These are phyloP conservation scores for Paraphaeosphaeria minitans DNA, from an alignment of 2,329 filamentous ascomycete species.

Conservation along the genomic window DNA sequence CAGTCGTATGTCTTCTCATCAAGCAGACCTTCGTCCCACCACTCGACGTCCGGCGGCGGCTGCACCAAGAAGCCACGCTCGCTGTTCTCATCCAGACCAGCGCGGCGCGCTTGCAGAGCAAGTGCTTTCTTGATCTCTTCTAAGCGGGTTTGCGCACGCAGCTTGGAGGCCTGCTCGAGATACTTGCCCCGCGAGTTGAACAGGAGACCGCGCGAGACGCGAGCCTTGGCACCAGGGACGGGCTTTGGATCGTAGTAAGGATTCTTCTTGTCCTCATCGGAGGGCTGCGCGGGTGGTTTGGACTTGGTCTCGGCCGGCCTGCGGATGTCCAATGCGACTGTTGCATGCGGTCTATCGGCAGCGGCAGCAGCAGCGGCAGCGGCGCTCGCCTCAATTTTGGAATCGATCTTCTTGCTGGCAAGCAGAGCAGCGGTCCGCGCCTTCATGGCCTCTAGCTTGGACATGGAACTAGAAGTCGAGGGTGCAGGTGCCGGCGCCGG, in stretches of 20 bases:
- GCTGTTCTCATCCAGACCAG: conserved; percentile 91
- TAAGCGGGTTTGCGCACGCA: conserved; percentile 83
- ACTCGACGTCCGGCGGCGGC: conserved; percentile 85
- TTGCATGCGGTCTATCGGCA: conserved; percentile 54
- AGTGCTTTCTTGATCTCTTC: conserved; percentile 96
- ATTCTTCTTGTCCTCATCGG: conserved; percentile 69
- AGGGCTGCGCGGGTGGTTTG: conserved; percentile 45
- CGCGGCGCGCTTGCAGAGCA: conserved; percentile 82
- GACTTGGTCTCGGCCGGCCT: conserved; percentile 50
- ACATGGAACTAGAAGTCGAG: conserved; percentile 7
- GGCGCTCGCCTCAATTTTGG: conserved; percentile 35
- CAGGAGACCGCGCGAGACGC: conserved; percentile 75
- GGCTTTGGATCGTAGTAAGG: conserved; percentile 81
- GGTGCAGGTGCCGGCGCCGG: neutral
- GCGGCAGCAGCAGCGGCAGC: conserved; percentile 50
- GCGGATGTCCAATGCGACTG: conserved; percentile 61
- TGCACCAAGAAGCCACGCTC: conserved; percentile 90
- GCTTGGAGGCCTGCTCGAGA: conserved; percentile 88
- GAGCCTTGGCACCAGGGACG: conserved; percentile 60
- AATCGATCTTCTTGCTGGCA: conserved; percentile 3
- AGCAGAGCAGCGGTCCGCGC: conserved; percentile 14
- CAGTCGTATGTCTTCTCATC: conserved; percentile 75
- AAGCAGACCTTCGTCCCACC: conserved; percentile 94
- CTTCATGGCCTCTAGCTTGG: conserved; percentile 26
- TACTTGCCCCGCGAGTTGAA: conserved; percentile 99